phyloP scores from a whole-genome alignment of 306 rosid genomes.

The Rosa persica region DNA sequence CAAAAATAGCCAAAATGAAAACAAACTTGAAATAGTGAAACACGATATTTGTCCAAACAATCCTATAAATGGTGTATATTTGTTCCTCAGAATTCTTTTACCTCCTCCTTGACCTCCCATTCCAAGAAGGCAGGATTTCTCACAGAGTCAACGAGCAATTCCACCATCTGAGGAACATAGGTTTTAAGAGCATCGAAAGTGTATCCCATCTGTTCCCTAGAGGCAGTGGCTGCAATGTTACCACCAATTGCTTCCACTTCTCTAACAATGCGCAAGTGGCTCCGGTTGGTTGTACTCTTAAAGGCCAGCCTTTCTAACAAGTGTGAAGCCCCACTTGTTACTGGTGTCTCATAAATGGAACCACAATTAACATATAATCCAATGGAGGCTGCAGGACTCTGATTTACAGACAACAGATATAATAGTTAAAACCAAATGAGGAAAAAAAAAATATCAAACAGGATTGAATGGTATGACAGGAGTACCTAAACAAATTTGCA shows the following conservation, averaged over 20 bases:
- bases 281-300: constrained; percentile 86
- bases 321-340: constrained; percentile 83
- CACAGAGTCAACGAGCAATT: constrained; percentile 75
- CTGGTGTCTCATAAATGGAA: constrained; percentile 82
- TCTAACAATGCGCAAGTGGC: constrained; percentile 92
- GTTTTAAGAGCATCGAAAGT: constrained; percentile 91
- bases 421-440: constrained; percentile 12
- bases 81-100: constrained; percentile 26
- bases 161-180: constrained; percentile 92
- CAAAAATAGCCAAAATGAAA: background rate
- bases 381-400: constrained; percentile 91
- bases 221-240: constrained; percentile 82
- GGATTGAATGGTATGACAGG: background rate
- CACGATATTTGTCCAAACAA: background rate
- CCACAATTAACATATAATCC: constrained; percentile 86
- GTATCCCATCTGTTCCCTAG: constrained; percentile 97
- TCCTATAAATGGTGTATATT: constrained; percentile 8
- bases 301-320: constrained; percentile 93
- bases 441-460: background rate
- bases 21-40: background rate
- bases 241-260: constrained; percentile 97
- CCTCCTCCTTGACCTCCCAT: constrained; percentile 99
- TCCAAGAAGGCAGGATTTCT: constrained; percentile 93
- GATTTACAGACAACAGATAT: constrained; percentile 30
- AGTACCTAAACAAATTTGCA: background rate